Evolutionary conservation across 1,139 yeast species (phyloP).

Genomic region (Yarrowia galli): DNA sequence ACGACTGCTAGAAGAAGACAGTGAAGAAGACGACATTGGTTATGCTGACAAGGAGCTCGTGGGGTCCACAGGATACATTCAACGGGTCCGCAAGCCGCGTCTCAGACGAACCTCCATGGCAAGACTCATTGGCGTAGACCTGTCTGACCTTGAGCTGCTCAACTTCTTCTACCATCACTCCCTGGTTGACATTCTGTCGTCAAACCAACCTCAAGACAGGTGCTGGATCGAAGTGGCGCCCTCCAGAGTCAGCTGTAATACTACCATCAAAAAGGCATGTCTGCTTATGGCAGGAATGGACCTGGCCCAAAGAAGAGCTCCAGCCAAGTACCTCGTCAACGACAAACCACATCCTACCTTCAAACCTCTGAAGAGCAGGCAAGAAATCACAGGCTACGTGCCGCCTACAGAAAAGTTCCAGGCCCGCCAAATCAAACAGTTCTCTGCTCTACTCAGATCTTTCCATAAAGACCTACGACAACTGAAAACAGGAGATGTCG

Average conservation of each 20-base stretch:
- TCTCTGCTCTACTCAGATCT: neutral
- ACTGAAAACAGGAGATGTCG: neutral
- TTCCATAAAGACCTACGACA: neutral
- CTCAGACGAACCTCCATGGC: constrained; percentile 22
- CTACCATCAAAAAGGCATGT: constrained; percentile 12
- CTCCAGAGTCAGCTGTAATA: neutral
- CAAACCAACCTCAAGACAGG: constrained; percentile 1
- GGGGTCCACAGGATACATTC: neutral
- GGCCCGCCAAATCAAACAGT: neutral
- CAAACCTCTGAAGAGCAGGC: neutral
- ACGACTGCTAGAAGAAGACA: neutral
- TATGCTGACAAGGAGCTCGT: too few relatives aligned
- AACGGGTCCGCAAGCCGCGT: neutral
- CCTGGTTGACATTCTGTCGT: neutral
- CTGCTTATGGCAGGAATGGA: constrained; percentile 10
- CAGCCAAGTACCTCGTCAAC: constrained; percentile 10
- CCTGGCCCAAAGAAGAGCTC: constrained; percentile 5
- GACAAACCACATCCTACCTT: neutral
- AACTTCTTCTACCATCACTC: constrained; percentile 25
- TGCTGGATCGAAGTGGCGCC: neutral
- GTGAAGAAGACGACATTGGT: neutral
- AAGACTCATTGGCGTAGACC: constrained; percentile 4
- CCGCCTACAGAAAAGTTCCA: neutral
- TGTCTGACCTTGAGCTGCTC: constrained; percentile 12
- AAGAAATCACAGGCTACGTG: neutral